These are phyloP conservation scores for Nematocida ausubeli DNA, from an alignment of 371 early-diverging fungal species.

Conservation along the genomic window DNA sequence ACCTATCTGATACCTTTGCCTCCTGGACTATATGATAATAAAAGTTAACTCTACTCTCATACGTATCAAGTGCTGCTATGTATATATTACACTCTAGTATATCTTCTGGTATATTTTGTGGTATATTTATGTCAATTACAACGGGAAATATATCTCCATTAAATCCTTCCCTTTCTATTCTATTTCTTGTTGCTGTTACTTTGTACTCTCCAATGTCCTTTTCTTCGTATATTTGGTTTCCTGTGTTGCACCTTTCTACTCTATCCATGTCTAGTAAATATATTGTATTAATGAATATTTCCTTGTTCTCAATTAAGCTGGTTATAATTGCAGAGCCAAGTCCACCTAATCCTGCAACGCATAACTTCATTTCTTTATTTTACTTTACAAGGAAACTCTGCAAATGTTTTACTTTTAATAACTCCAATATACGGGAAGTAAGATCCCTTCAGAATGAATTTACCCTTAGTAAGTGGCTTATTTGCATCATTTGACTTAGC, in stretches of 20 bases:
- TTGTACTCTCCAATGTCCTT: constrained; percentile 26
- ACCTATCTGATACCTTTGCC: background rate
- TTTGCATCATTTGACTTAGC: constrained; percentile 1
- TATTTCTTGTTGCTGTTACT: background rate
- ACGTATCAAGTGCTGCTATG: constrained; percentile 45
- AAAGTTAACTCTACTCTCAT: constrained; percentile 46
- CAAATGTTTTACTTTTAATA: constrained; percentile 48
- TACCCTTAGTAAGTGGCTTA: background rate
- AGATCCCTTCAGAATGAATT: constrained; percentile 15
- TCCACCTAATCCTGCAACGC: constrained; percentile 41
- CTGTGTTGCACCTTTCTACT: constrained; percentile 24
- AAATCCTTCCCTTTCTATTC: background rate
- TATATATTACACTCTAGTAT: constrained; percentile 14
- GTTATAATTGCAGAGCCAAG: constrained; percentile 19
- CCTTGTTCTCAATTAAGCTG: background rate
- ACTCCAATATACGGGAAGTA: constrained; percentile 53
- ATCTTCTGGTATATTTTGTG: background rate
- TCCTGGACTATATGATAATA: constrained; percentile 45
- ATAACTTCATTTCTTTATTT: constrained; percentile 19
- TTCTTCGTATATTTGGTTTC: constrained; percentile 25
- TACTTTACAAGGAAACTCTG: constrained; percentile 7
- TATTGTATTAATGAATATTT: background rate
- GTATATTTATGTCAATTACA: constrained; percentile 8
- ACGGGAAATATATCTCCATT: background rate
- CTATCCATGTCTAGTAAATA: constrained; percentile 28